These are phyloP conservation scores for Galerina marginata DNA, from an alignment of 768 basidiomycete species.

Conservation along the genomic window DNA sequence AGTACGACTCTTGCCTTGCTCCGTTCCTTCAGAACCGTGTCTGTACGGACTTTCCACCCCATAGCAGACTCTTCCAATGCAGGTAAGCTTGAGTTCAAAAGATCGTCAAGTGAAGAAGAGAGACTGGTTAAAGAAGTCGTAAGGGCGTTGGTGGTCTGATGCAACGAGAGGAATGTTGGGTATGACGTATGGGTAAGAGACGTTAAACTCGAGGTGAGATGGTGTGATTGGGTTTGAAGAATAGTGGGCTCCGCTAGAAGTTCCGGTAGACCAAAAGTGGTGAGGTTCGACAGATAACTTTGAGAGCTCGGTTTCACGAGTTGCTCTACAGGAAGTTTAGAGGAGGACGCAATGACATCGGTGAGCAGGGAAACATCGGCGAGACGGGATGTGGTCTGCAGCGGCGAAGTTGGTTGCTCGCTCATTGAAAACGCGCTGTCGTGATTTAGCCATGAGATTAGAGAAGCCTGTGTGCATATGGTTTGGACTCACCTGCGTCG, in stretches of 20 bases:
- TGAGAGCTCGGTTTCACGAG: constrained; percentile 38
- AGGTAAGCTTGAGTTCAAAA: constrained; percentile 74
- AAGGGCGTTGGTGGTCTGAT: constrained; percentile 77
- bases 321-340: constrained; percentile 28
- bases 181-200: constrained; percentile 91
- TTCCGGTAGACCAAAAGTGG: constrained; percentile 66
- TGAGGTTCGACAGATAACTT: constrained; percentile 69
- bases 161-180: constrained; percentile 89
- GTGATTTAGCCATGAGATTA: not conserved
- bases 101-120: constrained; percentile 70
- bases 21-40: constrained; percentile 74
- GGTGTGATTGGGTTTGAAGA: constrained; percentile 84
- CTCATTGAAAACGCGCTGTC: constrained; percentile 9
- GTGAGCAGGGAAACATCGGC: constrained; percentile 36
- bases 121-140: constrained; percentile 75
- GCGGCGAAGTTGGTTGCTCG: constrained; percentile 19
- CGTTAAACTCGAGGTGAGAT: constrained; percentile 87
- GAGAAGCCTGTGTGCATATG: not conserved
- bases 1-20: constrained; percentile 83
- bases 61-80: constrained; percentile 75
- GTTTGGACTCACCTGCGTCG: too few species aligned
- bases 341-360: constrained; percentile 38
- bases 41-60: constrained; percentile 75
- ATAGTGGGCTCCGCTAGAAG: constrained; percentile 76
- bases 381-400: constrained; percentile 32